phyloP scores from a whole-genome alignment of 176 grass and related monocot species.

The Oryza nivara region DNA sequence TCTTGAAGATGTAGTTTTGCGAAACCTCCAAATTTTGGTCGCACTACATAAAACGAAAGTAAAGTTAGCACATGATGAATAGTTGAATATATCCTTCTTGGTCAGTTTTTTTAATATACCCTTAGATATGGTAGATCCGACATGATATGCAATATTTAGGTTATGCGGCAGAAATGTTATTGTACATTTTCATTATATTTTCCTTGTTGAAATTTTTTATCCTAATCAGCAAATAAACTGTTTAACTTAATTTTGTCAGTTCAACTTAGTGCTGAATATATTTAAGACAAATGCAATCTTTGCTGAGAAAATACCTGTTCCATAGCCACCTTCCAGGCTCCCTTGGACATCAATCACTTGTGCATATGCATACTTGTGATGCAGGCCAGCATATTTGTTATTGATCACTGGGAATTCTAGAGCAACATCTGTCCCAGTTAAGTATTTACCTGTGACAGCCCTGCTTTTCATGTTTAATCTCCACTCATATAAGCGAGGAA shows the following conservation, averaged over 20 bases:
- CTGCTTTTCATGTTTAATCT: constrained; percentile 34
- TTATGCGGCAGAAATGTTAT: too few species aligned
- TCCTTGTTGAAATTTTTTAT: too few species aligned
- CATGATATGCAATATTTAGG: too few species aligned
- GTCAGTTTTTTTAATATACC: too few species aligned
- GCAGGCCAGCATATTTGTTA: neutral
- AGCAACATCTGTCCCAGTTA: constrained; percentile 2
- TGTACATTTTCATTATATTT: too few species aligned
- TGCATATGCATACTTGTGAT: constrained; percentile 21
- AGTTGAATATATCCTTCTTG: too few species aligned
- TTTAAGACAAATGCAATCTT: too few species aligned
- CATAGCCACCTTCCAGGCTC: neutral
- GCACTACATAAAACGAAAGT: neutral
- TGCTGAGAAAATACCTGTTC: constrained; percentile 15
- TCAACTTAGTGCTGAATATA: too few species aligned
- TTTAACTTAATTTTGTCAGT: too few species aligned
- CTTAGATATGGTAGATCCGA: too few species aligned
- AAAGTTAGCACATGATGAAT: too few species aligned
- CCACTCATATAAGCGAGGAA: constrained; percentile 12
- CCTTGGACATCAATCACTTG: constrained; percentile 20
- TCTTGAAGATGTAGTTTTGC: constrained; percentile 30
- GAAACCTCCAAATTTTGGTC: constrained; percentile 25
- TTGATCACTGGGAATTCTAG: constrained; percentile 26
- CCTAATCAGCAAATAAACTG: too few species aligned
- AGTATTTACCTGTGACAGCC: neutral